Percentiles rank a stretch among this genome's conserved stretches.
These are phyloP conservation scores for Hypoxylon sp. DNA, from an alignment of 2,329 filamentous ascomycete species.

Conservation along the genomic window DNA sequence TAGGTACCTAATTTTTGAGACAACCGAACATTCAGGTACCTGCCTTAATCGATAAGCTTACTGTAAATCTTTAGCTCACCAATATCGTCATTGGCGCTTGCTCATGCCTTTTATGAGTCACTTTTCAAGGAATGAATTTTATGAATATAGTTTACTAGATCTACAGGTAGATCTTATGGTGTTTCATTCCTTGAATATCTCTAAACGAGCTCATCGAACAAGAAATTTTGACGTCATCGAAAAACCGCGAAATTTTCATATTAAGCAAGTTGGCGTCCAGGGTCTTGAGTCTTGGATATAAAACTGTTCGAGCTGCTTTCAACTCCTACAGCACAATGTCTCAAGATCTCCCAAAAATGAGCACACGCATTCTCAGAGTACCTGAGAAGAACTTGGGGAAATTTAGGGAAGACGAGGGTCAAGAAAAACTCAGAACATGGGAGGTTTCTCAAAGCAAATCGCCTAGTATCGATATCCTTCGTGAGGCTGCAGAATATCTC, in stretches of 20 bases:
- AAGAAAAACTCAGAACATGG: conserved; percentile 50
- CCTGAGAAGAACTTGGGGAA: conserved; percentile 46
- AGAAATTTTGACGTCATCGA: neutral
- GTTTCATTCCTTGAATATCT: neutral
- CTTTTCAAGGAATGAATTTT: conserved; percentile 17
- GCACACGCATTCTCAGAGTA: conserved; percentile 49
- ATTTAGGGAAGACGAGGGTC: conserved; percentile 47
- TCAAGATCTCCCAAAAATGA: conserved; percentile 48
- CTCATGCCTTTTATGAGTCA: conserved; percentile 42
- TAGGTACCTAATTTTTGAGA: neutral
- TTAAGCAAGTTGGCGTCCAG: conserved; percentile 51
- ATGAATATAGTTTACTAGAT: neutral
- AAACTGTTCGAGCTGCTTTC: conserved; percentile 50
- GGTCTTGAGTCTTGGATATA: conserved; percentile 36
- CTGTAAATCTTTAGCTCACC: conserved; percentile 23
- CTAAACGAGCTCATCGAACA: too few relatives aligned
- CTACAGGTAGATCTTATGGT: neutral
- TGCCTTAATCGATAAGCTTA: conserved; percentile 43
- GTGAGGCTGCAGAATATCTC: conserved; percentile 76
- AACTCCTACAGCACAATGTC: conserved; percentile 54
- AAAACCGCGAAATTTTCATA: conserved; percentile 7
- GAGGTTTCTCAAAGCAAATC: conserved; percentile 47
- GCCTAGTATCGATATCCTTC: conserved; percentile 59
- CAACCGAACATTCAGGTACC: neutral
- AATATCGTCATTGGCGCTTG: conserved; percentile 32